Evolutionary conservation across 768 basidiomycete genomes (phyloP), one percentile per base, ranked within the genome.

Genomic region (Suillus sp.): DNA sequence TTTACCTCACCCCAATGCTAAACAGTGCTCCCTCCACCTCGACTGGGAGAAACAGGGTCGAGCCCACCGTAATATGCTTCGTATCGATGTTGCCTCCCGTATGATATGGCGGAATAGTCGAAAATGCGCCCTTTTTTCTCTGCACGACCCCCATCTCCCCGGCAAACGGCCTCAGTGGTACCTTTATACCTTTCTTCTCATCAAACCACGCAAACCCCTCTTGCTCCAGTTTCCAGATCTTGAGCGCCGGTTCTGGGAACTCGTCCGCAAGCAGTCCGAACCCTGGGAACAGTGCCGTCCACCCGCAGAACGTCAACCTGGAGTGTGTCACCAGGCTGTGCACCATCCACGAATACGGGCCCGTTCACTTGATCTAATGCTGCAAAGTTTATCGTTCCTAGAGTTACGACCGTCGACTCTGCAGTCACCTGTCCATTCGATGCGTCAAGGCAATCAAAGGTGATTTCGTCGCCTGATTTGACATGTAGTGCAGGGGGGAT

Each of bases 21-120:
- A 87, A 86, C 50, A 88, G 65, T 4, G 83, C 87, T 1, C 87
- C 87, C 57, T 84, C 82, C 1, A 83, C 85, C 66, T 86, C 83
- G 13, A 88, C 68, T 0, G 87, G 87, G 1, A 88, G 75, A 66
- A 77, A 88, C 30, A 88, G 69, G 27, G 81, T 85, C n/a, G 86
- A 74, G 0, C 86, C 87, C n/a, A 71, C 78, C 4, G 72, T 78
- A 45, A 88, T 45, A 72, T 87, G 82, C 62, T 80, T 83, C 30
- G 86, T 87, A 65, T 88, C 87, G 20, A 88, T 74, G 68, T 88
- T 87, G 1, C 87, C 86, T 2, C 86, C 86, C 0, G 86, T 87
- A 37, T 71, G 74, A 65, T 86, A 87, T 2, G 86, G 87, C 51
- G 87, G 87, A 55, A 87, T 87, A 20, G 85, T 87, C 16, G 86